Evolutionary conservation across 2,329 filamentous ascomycete genomes (phyloP).

Genomic region (Aspergillus ochraceus): DNA sequence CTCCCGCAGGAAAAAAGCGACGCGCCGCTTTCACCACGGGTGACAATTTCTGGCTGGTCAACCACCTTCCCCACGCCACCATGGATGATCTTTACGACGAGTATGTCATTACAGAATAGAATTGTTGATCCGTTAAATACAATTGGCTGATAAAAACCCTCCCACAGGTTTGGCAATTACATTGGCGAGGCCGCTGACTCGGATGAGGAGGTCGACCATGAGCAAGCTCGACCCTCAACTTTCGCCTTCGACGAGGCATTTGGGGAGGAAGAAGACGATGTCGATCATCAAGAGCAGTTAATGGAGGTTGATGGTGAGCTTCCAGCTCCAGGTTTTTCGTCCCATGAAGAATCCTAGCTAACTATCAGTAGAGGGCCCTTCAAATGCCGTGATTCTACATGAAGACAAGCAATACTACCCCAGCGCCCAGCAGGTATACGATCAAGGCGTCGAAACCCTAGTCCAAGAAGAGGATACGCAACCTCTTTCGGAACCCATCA

Average conservation of each 20-base stretch:
- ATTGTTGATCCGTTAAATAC: no score
- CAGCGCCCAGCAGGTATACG: conserved; percentile 94
- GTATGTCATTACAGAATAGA: conserved; percentile 47
- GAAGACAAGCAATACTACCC: conserved; percentile 99
- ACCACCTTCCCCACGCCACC: conserved; percentile 25
- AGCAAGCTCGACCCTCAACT: conserved; percentile 72
- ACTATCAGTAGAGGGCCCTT: conserved; percentile 71
- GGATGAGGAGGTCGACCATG: conserved; percentile 78
- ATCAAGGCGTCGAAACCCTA: conserved; percentile 87
- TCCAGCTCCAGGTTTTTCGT: not conserved
- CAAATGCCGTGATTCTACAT: conserved; percentile 95
- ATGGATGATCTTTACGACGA: conserved; percentile 99
- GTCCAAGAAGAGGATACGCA: conserved; percentile 98
- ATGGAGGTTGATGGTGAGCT: conserved; percentile 84
- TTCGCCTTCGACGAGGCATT: conserved; percentile 76
- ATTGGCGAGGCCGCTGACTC: conserved; percentile 91
- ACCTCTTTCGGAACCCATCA: conserved; percentile 85
- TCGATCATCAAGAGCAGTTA: conserved; percentile 71
- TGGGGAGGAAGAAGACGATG: conserved; percentile 61
- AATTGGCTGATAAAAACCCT: conserved; percentile 13
- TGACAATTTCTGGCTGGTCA: conserved; percentile 12
- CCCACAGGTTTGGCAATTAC: conserved; percentile 86
- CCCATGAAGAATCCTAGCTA: not conserved
- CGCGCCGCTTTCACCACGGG: conserved; percentile 9
- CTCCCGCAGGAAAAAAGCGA: conserved; percentile 15